These are phyloP conservation scores for Hypsizygus marmoreus DNA, from an alignment of 768 basidiomycete genomes.

Conservation along the genomic window DNA sequence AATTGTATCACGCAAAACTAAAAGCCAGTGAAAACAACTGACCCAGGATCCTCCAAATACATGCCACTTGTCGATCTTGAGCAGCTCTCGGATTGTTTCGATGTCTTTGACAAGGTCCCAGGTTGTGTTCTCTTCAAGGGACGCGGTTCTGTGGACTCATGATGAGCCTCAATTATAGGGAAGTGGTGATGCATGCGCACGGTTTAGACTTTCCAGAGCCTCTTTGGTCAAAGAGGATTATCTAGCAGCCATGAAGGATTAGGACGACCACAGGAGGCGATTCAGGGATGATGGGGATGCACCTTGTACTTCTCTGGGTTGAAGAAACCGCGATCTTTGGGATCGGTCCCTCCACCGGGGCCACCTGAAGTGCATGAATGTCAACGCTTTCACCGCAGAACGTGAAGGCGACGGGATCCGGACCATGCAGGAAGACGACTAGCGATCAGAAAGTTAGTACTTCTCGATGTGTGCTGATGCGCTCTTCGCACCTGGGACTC, in stretches of 20 bases:
- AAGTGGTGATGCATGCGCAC: constrained; percentile 41
- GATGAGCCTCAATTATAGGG: neutral
- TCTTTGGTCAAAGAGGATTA: constrained; percentile 88
- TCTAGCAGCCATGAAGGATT: constrained; percentile 40
- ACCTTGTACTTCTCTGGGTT: constrained; percentile 86
- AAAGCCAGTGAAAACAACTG: constrained; percentile 17
- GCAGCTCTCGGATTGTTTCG: constrained; percentile 75
- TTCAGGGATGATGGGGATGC: neutral
- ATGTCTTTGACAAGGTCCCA: constrained; percentile 93
- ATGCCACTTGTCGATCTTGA: constrained; percentile 85
- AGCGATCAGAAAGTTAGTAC: neutral
- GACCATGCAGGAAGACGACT: constrained; percentile 85
- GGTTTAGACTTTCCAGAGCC: constrained; percentile 88
- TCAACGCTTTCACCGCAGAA: too few relatives aligned
- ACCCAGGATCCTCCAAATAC: constrained; percentile 97
- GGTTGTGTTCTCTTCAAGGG: constrained; percentile 85
- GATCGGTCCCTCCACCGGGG: constrained; percentile 76
- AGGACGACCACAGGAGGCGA: neutral
- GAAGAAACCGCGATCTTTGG: constrained; percentile 76
- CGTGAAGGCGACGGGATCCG: constrained; percentile 13
- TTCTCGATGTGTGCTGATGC: neutral
- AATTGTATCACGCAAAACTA: neutral
- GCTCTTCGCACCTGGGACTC: constrained; percentile 60
- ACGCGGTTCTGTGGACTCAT: constrained; percentile 56
- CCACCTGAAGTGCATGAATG: constrained; percentile 66